These are phyloP conservation scores for Talaromyces piceae DNA, from an alignment of 2,329 filamentous ascomycete genomes.

Conservation along the genomic window DNA sequence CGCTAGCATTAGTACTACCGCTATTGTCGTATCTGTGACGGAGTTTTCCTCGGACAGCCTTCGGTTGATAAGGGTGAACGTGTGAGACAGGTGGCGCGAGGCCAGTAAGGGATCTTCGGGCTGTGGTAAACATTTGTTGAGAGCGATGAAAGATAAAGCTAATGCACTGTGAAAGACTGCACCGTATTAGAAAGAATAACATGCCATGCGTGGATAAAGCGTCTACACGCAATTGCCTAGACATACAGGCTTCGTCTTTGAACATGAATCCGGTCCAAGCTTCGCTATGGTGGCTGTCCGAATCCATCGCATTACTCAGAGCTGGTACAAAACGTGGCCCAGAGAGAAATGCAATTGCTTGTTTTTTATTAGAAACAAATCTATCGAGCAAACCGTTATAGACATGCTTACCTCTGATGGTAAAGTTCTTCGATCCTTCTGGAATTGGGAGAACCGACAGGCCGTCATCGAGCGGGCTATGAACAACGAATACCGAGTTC, in stretches of 20 bases:
- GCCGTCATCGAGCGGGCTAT: slow-evolving; percentile 7
- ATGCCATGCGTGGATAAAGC: neutral
- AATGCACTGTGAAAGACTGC: slow-evolving; percentile 10
- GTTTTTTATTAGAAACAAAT: neutral
- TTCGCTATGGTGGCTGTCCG: neutral
- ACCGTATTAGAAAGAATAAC: neutral
- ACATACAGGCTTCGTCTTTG: slow-evolving; percentile 9
- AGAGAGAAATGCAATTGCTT: slow-evolving; percentile 9
- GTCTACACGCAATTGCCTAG: neutral
- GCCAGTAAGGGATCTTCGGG: neutral
- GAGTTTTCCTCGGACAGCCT: slow-evolving; percentile 1
- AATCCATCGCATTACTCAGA: slow-evolving; percentile 5
- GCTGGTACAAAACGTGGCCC: slow-evolving; percentile 5
- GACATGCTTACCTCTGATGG: slow-evolving; percentile 3
- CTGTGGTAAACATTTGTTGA: neutral
- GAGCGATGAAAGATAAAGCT: slow-evolving; percentile 4
- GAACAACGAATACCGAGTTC: neutral
- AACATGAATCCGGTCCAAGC: slow-evolving; percentile 8
- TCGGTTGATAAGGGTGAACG: slow-evolving; percentile 9
- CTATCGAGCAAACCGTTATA: neutral
- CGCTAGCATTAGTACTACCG: slow-evolving; percentile 9
- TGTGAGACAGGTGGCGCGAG: slow-evolving; percentile 7
- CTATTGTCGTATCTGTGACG: slow-evolving; percentile 6
- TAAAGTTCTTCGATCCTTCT: slow-evolving; percentile 1
- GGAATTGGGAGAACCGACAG: slow-evolving; percentile 2